Evolutionary conservation across 495 filamentous ascomycete species (phyloP).

Genomic region (Neurospora sp.): DNA sequence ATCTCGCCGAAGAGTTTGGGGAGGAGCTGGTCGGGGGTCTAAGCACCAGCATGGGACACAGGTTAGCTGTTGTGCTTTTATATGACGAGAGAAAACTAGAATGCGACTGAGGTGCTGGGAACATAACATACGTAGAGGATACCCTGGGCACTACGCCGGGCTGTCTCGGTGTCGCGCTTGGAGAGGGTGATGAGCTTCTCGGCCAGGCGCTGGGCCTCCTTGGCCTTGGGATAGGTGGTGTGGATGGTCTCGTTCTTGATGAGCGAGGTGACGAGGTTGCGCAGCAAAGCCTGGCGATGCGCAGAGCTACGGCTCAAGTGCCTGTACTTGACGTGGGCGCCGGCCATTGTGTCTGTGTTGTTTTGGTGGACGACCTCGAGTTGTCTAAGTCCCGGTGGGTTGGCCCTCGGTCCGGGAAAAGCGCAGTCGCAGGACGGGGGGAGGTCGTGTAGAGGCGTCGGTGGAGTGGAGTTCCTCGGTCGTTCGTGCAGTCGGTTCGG

Average conservation of each 20-base stretch:
- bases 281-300: conserved; percentile 85
- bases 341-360: conserved; percentile 54
- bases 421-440: not conserved
- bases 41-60: no score
- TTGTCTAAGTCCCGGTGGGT: not conserved
- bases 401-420: not conserved
- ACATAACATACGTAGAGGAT: conserved; percentile 68
- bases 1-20: conserved; percentile 84
- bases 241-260: conserved; percentile 85
- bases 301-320: conserved; percentile 73
- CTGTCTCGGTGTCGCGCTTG: conserved; percentile 79
- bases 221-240: conserved; percentile 93
- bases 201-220: conserved; percentile 86
- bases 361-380: not conserved
- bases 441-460: not conserved
- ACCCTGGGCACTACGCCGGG: conserved; percentile 51
- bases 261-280: conserved; percentile 93
- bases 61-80: no score
- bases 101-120: no score
- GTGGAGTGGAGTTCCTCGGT: not conserved
- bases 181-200: conserved; percentile 89
- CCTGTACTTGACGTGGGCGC: conserved; percentile 74
- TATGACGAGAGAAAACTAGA: no score
- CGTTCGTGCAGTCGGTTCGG: not conserved
- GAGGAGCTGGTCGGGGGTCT: conserved; percentile 51